These are phyloP conservation scores for Pseudofabraea citricarpa DNA, from an alignment of 2,329 filamentous ascomycete species.

Conservation along the genomic window DNA sequence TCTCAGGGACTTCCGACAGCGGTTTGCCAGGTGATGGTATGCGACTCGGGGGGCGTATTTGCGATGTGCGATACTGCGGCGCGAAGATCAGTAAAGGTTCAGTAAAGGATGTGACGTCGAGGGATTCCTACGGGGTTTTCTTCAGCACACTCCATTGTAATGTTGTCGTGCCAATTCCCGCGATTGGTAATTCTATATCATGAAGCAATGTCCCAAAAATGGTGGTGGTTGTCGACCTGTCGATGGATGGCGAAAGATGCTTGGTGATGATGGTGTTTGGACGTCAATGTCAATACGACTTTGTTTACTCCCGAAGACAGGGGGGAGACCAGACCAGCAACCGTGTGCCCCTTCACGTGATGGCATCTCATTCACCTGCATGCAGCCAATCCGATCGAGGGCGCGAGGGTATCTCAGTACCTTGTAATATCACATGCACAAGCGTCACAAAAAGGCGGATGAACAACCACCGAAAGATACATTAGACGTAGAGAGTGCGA, in stretches of 20 bases:
- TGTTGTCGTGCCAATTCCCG: too few species aligned
- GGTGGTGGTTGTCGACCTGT: not conserved
- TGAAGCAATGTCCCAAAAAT: slow-evolving; percentile 6
- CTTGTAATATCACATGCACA: too few species aligned
- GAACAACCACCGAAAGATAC: not conserved
- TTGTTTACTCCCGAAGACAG: too few species aligned
- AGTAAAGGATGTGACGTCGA: too few species aligned
- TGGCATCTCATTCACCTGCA: too few species aligned
- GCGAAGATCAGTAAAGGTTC: too few species aligned
- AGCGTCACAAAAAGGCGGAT: too few species aligned
- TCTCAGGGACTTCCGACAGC: slow-evolving; percentile 52
- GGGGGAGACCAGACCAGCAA: too few species aligned
- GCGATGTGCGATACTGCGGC: slow-evolving; percentile 22
- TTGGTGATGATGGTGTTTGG: not conserved
- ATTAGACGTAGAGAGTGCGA: not conserved
- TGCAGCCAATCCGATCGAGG: too few species aligned
- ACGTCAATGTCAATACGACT: too few species aligned
- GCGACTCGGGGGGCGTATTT: slow-evolving; percentile 20
- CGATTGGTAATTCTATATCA: slow-evolving; percentile 19
- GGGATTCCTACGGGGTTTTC: slow-evolving; percentile 22
- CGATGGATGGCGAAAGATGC: not conserved
- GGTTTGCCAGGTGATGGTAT: slow-evolving; percentile 27
- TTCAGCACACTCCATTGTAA: slow-evolving; percentile 21
- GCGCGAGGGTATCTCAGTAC: too few species aligned
- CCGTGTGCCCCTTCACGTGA: too few species aligned